Evolutionary conservation across 83 land plant genomes (phyloP).

Genomic region (Picea mariana): DNA sequence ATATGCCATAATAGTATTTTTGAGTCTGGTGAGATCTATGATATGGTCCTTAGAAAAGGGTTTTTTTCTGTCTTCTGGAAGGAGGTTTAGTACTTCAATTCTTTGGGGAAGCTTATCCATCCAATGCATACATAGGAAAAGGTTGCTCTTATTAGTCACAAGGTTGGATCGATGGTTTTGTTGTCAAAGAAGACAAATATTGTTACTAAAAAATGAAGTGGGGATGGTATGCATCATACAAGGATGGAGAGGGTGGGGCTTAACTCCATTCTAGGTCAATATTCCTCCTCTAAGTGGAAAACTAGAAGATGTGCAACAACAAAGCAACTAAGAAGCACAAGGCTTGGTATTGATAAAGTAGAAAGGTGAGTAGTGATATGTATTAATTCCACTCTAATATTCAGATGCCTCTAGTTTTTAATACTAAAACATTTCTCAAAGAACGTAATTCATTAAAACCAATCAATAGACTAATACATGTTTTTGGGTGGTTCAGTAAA

Average conservation of each 20-base stretch:
- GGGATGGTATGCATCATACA: constrained; percentile 95
- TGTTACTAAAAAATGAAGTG: constrained; percentile 57
- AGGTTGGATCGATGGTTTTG: constrained; percentile 38
- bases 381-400: background rate
- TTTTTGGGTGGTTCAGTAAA: constrained; percentile 46
- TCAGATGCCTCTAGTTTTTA: background rate
- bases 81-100: too few relatives aligned
- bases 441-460: background rate
- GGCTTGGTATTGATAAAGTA: constrained; percentile 63
- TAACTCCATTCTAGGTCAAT: constrained; percentile 36
- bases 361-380: constrained; percentile 48
- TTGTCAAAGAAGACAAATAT: constrained; percentile 54
- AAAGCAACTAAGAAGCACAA: constrained; percentile 70
- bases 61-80: too few relatives aligned
- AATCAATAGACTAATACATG: background rate
- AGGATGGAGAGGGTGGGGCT: constrained; percentile 84
- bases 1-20: too few relatives aligned
- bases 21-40: too few relatives aligned
- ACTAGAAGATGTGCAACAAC: constrained; percentile 47
- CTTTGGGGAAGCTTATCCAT: too few relatives aligned
- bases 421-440: background rate
- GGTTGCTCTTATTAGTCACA: constrained; percentile 29
- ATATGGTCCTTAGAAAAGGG: too few relatives aligned
- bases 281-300: constrained; percentile 53
- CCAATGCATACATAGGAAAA: too few relatives aligned